Evolutionary conservation across 495 filamentous ascomycete genomes (phyloP).

Genomic region (Cercophora sp.): DNA sequence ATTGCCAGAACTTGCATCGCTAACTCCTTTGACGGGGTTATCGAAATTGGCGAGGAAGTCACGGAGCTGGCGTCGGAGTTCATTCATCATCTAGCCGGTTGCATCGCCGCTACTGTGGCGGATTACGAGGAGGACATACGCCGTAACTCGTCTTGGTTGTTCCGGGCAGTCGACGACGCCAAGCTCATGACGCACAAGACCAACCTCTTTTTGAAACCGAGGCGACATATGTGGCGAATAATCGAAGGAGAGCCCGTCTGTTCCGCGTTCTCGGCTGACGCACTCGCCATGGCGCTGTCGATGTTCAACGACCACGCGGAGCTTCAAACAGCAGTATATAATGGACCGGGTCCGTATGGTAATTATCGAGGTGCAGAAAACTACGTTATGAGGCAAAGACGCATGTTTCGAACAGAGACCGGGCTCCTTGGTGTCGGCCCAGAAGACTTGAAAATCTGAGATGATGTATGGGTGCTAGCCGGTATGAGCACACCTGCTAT

Average conservation of each 20-base stretch:
- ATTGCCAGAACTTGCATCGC: slow-evolving; percentile 1
- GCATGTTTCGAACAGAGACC: background rate
- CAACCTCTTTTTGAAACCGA: background rate
- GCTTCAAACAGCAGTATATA: background rate
- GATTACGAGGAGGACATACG: background rate
- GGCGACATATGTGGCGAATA: background rate
- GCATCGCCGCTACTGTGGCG: background rate
- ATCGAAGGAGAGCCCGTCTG: background rate
- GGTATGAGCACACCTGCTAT: background rate
- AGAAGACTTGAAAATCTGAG: background rate
- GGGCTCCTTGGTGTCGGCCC: background rate
- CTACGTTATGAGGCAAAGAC: slow-evolving; percentile 1
- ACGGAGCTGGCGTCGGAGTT: background rate
- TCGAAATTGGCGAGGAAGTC: background rate
- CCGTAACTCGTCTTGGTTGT: background rate
- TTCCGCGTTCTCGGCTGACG: background rate
- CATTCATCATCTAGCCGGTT: background rate
- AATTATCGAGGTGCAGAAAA: background rate
- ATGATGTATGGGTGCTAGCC: background rate
- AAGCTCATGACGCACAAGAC: background rate
- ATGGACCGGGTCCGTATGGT: background rate
- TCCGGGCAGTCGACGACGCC: background rate
- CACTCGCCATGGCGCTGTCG: background rate
- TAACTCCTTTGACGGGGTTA: background rate
- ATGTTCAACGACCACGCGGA: background rate